A percentile compares a stretch with the other conserved stretches of the same genome.
phyloP scores from a whole-genome alignment of 768 basidiomycete genomes.

The Mycena olivaceomarginata region DNA sequence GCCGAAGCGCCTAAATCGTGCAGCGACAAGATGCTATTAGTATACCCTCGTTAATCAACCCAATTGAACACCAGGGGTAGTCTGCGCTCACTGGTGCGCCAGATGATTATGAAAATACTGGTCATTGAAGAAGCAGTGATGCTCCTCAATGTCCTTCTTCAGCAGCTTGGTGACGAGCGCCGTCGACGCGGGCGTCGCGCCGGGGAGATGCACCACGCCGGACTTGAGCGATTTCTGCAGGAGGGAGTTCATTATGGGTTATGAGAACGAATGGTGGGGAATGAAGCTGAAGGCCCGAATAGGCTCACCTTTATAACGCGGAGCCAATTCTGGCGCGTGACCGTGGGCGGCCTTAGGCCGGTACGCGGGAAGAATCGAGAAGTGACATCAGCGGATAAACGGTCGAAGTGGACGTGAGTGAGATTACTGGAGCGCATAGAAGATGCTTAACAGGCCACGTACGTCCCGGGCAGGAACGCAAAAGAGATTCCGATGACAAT shows the following conservation, averaged over 20 bases:
- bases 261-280: not conserved
- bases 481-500: too few relatives aligned
- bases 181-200: slow-evolving; percentile 16
- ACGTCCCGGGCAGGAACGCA: too few relatives aligned
- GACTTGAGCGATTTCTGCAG: not conserved
- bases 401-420: not conserved
- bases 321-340: not conserved
- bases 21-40: not conserved
- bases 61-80: too few relatives aligned
- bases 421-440: not conserved
- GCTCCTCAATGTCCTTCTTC: slow-evolving; percentile 15
- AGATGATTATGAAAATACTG: slow-evolving; percentile 25
- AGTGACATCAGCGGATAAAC: not conserved
- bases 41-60: not conserved
- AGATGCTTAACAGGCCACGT: not conserved
- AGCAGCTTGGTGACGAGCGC: slow-evolving; percentile 18
- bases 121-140: slow-evolving; percentile 38
- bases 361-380: too few relatives aligned
- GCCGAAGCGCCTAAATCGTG: slow-evolving; percentile 25
- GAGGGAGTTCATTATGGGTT: slow-evolving; percentile 14
- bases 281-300: not conserved
- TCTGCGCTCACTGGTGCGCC: slow-evolving; percentile 24
- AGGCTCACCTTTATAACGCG: not conserved
- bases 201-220: slow-evolving; percentile 31
- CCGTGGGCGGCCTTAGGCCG: not conserved